phyloP scores from a whole-genome alignment of 2,329 filamentous ascomycete genomes.

The Penicillium vulpinum region DNA sequence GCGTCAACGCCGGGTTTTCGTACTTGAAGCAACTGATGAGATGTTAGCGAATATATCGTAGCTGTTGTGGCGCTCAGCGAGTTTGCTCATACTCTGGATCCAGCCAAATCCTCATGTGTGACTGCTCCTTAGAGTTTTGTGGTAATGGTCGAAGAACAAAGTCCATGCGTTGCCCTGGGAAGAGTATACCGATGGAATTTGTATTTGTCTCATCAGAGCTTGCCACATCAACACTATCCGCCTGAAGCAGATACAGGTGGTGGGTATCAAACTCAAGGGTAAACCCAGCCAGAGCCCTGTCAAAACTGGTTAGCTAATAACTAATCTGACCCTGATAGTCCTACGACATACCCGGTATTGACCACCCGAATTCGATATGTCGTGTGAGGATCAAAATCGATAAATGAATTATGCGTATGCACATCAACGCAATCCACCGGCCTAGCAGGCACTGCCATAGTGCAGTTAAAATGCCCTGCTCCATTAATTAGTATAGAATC shows the following conservation, averaged over 20 bases:
- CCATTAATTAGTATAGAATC: slow-evolving; percentile 53
- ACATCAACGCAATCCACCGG: slow-evolving; percentile 47
- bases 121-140: slow-evolving; percentile 4
- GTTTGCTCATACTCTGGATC: slow-evolving; percentile 37
- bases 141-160: slow-evolving; percentile 33
- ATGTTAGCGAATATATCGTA: background rate
- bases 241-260: slow-evolving; percentile 37
- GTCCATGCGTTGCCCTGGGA: slow-evolving; percentile 50
- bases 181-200: slow-evolving; percentile 43
- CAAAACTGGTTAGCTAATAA: slow-evolving; percentile 6
- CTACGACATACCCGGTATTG: slow-evolving; percentile 43
- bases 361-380: slow-evolving; percentile 44
- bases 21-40: slow-evolving; percentile 45
- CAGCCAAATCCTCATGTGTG: slow-evolving; percentile 34
- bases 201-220: slow-evolving; percentile 16
- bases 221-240: slow-evolving; percentile 44
- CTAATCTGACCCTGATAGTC: background rate
- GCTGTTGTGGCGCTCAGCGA: background rate
- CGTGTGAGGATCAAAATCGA: slow-evolving; percentile 23
- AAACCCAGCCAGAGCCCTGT: slow-evolving; percentile 44
- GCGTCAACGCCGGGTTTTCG: slow-evolving; percentile 45
- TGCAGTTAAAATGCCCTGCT: slow-evolving; percentile 47
- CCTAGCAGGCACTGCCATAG: slow-evolving; percentile 46
- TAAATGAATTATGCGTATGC: slow-evolving; percentile 24
- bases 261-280: slow-evolving; percentile 36